Conservation (phyloP, 768 basidiomycete species). For the Tricholoma sp. region DNA sequence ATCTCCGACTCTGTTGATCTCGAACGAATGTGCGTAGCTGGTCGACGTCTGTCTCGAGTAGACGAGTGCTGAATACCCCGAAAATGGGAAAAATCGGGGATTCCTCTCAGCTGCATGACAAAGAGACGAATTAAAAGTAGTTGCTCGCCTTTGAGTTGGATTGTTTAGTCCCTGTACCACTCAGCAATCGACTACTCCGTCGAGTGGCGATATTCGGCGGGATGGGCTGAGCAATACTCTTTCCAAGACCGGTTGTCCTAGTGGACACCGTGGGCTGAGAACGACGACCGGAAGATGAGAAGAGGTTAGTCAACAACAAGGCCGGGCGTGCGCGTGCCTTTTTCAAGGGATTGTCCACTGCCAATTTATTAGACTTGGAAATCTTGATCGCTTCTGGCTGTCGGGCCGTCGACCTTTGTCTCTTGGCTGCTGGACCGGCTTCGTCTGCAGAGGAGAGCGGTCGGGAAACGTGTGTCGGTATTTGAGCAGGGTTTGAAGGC, state of each 20-base stretch:
- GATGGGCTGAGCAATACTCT: slow-evolving; percentile 42
- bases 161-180: slow-evolving; percentile 49
- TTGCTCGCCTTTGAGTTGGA: slow-evolving; percentile 48
- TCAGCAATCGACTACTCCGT: slow-evolving; percentile 70
- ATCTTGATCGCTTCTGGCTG: slow-evolving; percentile 48
- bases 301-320: slow-evolving; percentile 82
- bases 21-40: slow-evolving; percentile 47
- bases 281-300: slow-evolving; percentile 82
- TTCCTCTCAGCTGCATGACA: slow-evolving; percentile 5
- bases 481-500: slow-evolving; percentile 31
- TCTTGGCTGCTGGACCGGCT: slow-evolving; percentile 72
- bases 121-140: not conserved
- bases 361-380: slow-evolving; percentile 51
- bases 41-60: slow-evolving; percentile 57
- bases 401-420: slow-evolving; percentile 59
- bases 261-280: slow-evolving; percentile 68
- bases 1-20: slow-evolving; percentile 66
- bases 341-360: slow-evolving; percentile 70
- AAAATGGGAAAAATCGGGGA: slow-evolving; percentile 4
- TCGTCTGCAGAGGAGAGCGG: slow-evolving; percentile 83
- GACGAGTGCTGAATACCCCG: slow-evolving; percentile 24
- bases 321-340: slow-evolving; percentile 90
- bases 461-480: slow-evolving; percentile 50
- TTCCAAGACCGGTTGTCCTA: slow-evolving; percentile 49
- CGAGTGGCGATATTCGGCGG: slow-evolving; percentile 47